A percentile compares a stretch with the other conserved stretches of the same genome.
Evolutionary conservation across 2,329 filamentous ascomycete species (phyloP).

Genomic region (Ophiostoma pallidulum): DNA sequence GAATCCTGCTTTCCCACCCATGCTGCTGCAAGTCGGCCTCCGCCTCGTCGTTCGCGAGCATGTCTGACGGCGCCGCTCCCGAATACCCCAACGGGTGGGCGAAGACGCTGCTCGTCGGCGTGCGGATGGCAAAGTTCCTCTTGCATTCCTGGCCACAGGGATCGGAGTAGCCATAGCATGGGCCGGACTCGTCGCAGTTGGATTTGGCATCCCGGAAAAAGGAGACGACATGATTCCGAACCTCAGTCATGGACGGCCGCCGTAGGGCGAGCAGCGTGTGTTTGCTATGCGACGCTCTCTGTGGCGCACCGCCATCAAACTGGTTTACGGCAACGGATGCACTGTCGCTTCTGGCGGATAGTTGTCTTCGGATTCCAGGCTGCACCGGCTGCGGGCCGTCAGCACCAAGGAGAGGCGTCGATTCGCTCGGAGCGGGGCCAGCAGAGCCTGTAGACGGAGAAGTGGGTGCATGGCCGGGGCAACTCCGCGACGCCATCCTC

Average conservation of each 20-base stretch:
- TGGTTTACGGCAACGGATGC: not conserved
- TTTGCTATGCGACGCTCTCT: slow-evolving; percentile 10
- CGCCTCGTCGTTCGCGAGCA: not conserved
- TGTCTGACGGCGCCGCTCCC: no score
- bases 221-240: slow-evolving; percentile 50
- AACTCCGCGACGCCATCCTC: slow-evolving; percentile 3
- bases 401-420: slow-evolving; percentile 37
- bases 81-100: not conserved
- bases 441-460: not conserved
- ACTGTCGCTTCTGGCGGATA: slow-evolving; percentile 10
- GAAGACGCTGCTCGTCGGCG: slow-evolving; percentile 23
- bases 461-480: not conserved
- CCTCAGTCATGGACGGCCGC: slow-evolving; percentile 44
- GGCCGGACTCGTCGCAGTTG: slow-evolving; percentile 51
- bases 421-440: slow-evolving; percentile 27
- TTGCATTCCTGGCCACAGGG: slow-evolving; percentile 58
- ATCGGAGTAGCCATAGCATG: slow-evolving; percentile 56
- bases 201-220: slow-evolving; percentile 56
- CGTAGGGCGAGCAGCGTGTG: slow-evolving; percentile 23
- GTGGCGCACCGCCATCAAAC: not conserved
- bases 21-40: not conserved
- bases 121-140: slow-evolving; percentile 42
- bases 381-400: slow-evolving; percentile 14
- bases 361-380: slow-evolving; percentile 23
- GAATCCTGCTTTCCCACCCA: not conserved